Conservation (phyloP, 2,329 filamentous ascomycete genomes). For the Alternaria brassicicola region DNA sequence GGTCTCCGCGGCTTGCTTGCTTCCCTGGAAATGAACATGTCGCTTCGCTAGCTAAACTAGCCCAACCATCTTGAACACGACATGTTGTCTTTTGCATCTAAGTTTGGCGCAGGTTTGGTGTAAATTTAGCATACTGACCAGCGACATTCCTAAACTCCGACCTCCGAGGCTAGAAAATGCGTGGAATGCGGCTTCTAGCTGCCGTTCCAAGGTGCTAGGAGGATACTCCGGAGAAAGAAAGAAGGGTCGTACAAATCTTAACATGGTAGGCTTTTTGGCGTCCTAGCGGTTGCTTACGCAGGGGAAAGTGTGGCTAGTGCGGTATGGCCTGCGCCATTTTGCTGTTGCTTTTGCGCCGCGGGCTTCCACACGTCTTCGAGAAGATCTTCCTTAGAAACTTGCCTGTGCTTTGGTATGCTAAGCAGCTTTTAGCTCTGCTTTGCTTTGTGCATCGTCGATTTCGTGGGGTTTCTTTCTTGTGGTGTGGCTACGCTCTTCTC, state of each 20-base stretch:
- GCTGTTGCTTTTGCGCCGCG: background rate
- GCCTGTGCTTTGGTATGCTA: background rate
- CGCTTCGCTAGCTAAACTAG: background rate
- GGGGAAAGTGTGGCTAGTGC: background rate
- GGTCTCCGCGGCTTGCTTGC: background rate
- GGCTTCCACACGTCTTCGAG: constrained; percentile 3
- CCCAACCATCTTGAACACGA: background rate
- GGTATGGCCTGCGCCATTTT: background rate
- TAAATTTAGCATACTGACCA: background rate
- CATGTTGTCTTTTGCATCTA: background rate
- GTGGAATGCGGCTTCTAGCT: background rate
- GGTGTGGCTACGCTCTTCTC: background rate
- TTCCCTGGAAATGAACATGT: background rate
- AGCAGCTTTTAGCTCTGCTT: background rate
- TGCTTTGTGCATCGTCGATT: background rate
- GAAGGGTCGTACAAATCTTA: background rate
- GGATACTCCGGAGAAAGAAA: background rate
- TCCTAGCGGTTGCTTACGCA: background rate
- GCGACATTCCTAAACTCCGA: background rate
- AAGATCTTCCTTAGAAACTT: background rate
- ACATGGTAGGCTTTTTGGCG: background rate
- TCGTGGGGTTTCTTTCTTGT: background rate
- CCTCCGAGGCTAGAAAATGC: background rate
- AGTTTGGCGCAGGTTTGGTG: constrained; percentile 2
- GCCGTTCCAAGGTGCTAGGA: background rate